Evolutionary conservation across 805 yeast genomes (phyloP), one percentile per base, ranked within the genome.

Genomic region (Candida ovalis): DNA sequence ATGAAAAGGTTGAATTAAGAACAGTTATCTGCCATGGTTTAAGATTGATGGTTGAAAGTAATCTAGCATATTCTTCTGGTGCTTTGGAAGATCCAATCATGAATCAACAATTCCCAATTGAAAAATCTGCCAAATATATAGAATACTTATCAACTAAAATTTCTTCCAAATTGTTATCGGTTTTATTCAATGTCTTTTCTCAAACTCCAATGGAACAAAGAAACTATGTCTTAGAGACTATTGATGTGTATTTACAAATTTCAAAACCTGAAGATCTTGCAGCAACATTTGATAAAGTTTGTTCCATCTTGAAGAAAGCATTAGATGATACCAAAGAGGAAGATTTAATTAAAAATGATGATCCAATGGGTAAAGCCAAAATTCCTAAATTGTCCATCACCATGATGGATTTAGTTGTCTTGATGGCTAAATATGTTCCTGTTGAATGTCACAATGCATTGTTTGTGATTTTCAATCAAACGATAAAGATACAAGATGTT

Each of bases 161-260:
- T 28, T 81, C 96, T 4, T 68, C 87, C 4, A 91, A 94, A 55
- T 63, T 94, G 43, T 73, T 94, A 44, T 86, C 96, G 12, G 97
- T 90, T 19, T 72, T 94, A 44, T 88, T 92, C 74, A 94, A 94
- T 60, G 95, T 94, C 17, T 94, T 87, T 68, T 81, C 92, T n/a
- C 91, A 90, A 56, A 90, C 97, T 10, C 70, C 80, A 40, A 85
- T 94, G 35, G 94, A 88, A 46, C 78, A 89, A 15, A 81, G 98
- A 66, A 87, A 88, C 12, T 89, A 76, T 64, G 81, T 94, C 44
- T 75, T 90, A 49, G 97, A 92, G 52, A 83, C 97, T 9, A 88
- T 92, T 58, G 91, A 89, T 57, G 77, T 83, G 0, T 91, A 84
- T 65, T 72, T 94, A 51, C 80, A 82, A 51, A 82, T 92, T 35